A percentile compares a stretch with the other conserved stretches of the same genome.
phyloP scores from a whole-genome alignment of 73 alveolate species.

The Paramecium caudatum region DNA sequence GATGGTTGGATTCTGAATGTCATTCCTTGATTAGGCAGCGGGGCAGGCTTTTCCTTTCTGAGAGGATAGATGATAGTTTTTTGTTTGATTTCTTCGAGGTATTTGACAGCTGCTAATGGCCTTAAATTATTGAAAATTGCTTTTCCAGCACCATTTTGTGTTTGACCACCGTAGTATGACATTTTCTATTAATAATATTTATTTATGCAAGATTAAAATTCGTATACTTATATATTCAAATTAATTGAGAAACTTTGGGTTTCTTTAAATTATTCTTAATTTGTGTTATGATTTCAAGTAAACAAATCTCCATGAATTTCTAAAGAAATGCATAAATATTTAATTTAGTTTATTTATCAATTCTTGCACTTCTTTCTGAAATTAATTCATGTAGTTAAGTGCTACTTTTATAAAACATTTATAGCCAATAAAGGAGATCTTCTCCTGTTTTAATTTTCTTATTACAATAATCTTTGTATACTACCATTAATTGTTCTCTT shows the following conservation, averaged over 20 bases:
- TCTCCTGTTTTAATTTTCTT: background rate
- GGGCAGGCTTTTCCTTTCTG: background rate
- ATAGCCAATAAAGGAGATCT: conserved; percentile 47
- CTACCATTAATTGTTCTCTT: background rate
- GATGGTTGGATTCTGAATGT: background rate
- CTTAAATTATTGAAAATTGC: background rate
- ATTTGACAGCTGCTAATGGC: conserved; percentile 53
- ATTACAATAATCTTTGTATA: background rate
- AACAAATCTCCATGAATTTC: background rate
- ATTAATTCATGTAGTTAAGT: background rate
- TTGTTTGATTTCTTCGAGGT: background rate
- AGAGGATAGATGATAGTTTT: conserved; percentile 35
- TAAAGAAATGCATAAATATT: background rate
- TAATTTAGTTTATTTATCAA: background rate
- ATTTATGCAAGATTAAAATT: too few species aligned
- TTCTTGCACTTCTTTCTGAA: background rate
- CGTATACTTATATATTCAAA: background rate
- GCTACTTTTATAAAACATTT: background rate
- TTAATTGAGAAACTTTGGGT: background rate
- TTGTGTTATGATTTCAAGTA: background rate
- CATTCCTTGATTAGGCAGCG: background rate
- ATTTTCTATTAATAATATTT: conserved; percentile 7
- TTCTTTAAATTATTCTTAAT: background rate
- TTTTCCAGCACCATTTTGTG: conserved; percentile 34
- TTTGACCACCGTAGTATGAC: background rate